Evolutionary conservation across 2,329 filamentous ascomycete species (phyloP).

Genomic region (Tolypocladium paradoxum): DNA sequence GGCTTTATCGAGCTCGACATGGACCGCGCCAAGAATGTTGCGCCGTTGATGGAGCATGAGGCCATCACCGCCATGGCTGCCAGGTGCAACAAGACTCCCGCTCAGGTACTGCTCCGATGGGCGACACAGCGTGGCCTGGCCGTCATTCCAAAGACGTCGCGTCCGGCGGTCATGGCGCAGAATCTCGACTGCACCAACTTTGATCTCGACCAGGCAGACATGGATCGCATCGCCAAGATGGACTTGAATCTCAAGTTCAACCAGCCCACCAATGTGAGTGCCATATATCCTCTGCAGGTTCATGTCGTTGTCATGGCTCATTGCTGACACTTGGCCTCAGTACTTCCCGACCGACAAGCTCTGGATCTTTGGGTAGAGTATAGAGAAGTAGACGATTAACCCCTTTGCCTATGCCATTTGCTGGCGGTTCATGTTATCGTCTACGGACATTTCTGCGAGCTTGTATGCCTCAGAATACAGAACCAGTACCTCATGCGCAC

Average conservation of each 20-base stretch:
- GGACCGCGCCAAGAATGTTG: constrained; percentile 43
- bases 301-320: neutral
- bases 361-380: neutral
- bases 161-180: constrained; percentile 40
- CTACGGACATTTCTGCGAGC: neutral
- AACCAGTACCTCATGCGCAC: neutral
- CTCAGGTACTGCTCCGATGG: constrained; percentile 66
- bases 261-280: constrained; percentile 58
- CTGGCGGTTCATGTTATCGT: neutral
- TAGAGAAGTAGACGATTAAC: neutral
- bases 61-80: constrained; percentile 53
- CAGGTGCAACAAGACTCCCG: constrained; percentile 45
- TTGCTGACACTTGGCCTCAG: neutral
- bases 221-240: constrained; percentile 55
- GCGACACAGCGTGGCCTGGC: constrained; percentile 72
- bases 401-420: neutral
- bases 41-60: constrained; percentile 61
- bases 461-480: neutral
- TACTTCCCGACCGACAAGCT: neutral
- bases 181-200: constrained; percentile 60
- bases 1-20: constrained; percentile 70
- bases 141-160: constrained; percentile 70
- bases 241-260: constrained; percentile 64
- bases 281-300: too few species aligned
- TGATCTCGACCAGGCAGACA: constrained; percentile 53